Conservation (phyloP, 75 land plant species). For the Selaginella tamariscina region DNA sequence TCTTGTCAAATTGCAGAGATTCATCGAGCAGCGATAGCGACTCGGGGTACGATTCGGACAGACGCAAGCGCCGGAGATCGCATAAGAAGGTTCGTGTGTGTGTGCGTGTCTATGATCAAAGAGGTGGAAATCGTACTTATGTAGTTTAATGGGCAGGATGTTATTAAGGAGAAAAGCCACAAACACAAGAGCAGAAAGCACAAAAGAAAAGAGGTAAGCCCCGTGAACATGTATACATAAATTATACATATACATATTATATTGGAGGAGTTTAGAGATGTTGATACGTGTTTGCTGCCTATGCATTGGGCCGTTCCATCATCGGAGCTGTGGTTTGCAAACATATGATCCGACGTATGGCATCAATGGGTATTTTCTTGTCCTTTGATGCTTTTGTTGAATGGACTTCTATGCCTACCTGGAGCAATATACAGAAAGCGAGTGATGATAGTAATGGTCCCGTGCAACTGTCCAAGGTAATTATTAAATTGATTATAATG, state of each 20-base stretch:
- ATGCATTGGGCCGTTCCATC: slow-evolving; percentile 74
- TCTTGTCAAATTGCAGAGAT: background rate
- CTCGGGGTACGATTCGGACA: background rate
- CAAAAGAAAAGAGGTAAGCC: slow-evolving; percentile 68
- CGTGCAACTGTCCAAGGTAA: slow-evolving; percentile 94
- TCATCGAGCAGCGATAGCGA: background rate
- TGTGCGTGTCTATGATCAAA: too few species aligned
- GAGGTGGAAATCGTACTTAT: too few species aligned
- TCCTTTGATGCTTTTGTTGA: slow-evolving; percentile 24
- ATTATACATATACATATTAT: background rate
- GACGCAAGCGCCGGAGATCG: background rate
- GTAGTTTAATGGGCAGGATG: too few species aligned
- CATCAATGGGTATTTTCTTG: slow-evolving; percentile 19
- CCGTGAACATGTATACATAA: background rate
- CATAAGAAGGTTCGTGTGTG: background rate
- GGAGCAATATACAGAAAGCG: slow-evolving; percentile 70
- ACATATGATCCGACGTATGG: slow-evolving; percentile 43
- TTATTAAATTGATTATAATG: background rate
- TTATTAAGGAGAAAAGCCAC: slow-evolving; percentile 26
- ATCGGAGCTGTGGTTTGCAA: slow-evolving; percentile 93
- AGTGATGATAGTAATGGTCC: slow-evolving; percentile 62
- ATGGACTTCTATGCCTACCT: slow-evolving; percentile 23
- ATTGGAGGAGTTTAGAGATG: background rate
- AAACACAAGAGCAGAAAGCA: slow-evolving; percentile 46
- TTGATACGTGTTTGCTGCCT: slow-evolving; percentile 73